Evolutionary conservation across 495 filamentous ascomycete species (phyloP).

Genomic region (Penicillium psychrofluorescens): DNA sequence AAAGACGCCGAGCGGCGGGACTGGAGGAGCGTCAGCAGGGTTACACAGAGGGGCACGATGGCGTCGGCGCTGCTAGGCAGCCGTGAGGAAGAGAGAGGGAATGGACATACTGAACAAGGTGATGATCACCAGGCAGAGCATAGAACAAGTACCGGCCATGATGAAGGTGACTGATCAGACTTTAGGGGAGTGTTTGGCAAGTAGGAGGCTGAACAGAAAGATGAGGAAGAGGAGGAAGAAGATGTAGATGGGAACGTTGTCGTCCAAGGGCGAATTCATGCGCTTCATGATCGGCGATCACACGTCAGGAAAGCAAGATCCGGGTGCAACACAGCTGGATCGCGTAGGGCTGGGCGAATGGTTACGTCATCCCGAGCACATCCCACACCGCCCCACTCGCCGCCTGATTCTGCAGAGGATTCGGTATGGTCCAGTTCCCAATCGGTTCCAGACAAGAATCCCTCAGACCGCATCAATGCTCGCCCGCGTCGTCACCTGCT

Average conservation of each 20-base stretch:
- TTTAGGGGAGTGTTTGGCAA: slow-evolving; percentile 15
- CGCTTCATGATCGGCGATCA: slow-evolving; percentile 23
- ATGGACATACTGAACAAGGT: slow-evolving; percentile 48
- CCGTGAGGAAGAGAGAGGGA: too few relatives aligned
- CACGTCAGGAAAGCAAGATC: slow-evolving; percentile 6
- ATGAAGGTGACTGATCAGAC: slow-evolving; percentile 3
- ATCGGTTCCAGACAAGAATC: too few relatives aligned
- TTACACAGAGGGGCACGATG: too few relatives aligned
- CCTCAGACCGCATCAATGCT: slow-evolving; percentile 79
- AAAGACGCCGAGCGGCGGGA: slow-evolving; percentile 58
- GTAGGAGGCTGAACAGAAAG: slow-evolving; percentile 22
- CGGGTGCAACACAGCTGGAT: too few relatives aligned
- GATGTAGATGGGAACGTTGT: slow-evolving; percentile 25
- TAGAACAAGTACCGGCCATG: slow-evolving; percentile 31
- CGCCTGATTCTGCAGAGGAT: background rate
- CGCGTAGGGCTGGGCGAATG: slow-evolving; percentile 2
- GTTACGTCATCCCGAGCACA: slow-evolving; percentile 1
- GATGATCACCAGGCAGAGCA: slow-evolving; percentile 46
- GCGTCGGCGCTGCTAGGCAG: too few relatives aligned
- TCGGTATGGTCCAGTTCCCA: background rate
- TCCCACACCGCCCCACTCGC: background rate
- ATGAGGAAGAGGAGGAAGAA: slow-evolving; percentile 24
- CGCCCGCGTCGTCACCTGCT: slow-evolving; percentile 84
- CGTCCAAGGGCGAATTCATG: slow-evolving; percentile 16
- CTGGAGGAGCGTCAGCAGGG: slow-evolving; percentile 25